Base-by-base conservation (phyloP, 108 stramenopile genomes). In the Ochromonas danica region DNA sequence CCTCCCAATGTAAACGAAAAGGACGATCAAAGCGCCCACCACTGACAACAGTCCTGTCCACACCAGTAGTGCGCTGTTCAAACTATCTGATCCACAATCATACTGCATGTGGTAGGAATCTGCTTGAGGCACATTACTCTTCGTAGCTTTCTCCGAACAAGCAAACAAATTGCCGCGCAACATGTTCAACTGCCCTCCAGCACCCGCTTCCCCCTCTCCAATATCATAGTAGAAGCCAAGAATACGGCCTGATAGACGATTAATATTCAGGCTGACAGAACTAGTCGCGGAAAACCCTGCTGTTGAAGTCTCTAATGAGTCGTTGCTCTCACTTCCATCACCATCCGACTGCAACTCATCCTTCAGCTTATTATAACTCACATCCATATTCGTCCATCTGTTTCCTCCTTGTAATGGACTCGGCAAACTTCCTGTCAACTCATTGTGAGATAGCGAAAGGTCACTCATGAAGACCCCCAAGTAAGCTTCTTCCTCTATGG, bases 221-320 rank as follows among this genome's bases (percentile, higher is more conserved):
- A 57, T 57, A 22, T n/a, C n/a, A n/a, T n/a, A n/a, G n/a, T n/a
- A n/a, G n/a, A n/a, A n/a, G n/a, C n/a, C n/a, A n/a, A n/a, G 51
- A 57, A 57, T 57, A 57, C 51, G 51, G 22, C 51, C 51, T 57
- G 51, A 57, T 22, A 57, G 51, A 22, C 51, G 51, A 57, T 57
- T 57, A 22, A 57, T 57, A 22, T 57, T 57, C 51, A 57, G 51
- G 51, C 22, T 17, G 51, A 57, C 51, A 17, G 51, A 57, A 57
- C 17, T 22, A 10, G 10, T 10, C 10, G 51, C 17, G 22, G 51
- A 57, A 57, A 57, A 57, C 51, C 51, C 51, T 17, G 17, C 51
- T 57, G n/a, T n/a, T n/a, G n/a, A n/a, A n/a, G n/a, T n/a, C n/a
- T n/a, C n/a, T n/a, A n/a, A n/a, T n/a, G n/a, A n/a, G n/a, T n/a